Percentiles rank a stretch among this genome's conserved stretches.
Conservation (phyloP, 805 yeast genomes). For the Phaffomyces antillensis region DNA sequence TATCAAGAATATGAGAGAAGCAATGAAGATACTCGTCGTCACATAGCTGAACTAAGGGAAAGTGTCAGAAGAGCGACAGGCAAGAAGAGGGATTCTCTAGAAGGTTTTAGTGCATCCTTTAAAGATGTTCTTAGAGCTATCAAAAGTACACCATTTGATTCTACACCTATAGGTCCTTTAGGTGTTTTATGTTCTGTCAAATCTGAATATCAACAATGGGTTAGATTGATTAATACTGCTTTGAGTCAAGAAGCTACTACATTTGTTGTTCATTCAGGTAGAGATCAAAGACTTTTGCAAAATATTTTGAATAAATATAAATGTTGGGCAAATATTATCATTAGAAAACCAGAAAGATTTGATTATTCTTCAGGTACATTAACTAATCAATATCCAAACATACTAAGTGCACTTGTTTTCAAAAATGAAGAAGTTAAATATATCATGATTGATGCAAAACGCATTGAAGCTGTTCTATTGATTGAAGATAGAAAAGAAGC, state of each 20-base stretch:
- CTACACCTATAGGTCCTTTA: slow-evolving; percentile 72
- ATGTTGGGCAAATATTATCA: slow-evolving; percentile 35
- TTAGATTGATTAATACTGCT: slow-evolving; percentile 49
- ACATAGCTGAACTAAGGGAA: slow-evolving; percentile 1
- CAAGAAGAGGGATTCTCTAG: slow-evolving; percentile 9
- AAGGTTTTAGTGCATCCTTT: neutral
- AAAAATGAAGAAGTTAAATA: slow-evolving; percentile 48
- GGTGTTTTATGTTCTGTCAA: slow-evolving; percentile 57
- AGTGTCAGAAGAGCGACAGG: neutral
- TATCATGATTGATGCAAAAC: slow-evolving; percentile 54
- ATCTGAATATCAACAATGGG: slow-evolving; percentile 47
- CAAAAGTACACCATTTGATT: slow-evolving; percentile 32
- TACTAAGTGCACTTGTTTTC: slow-evolving; percentile 57
- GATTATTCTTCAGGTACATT: slow-evolving; percentile 44
- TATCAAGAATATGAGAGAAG: slow-evolving; percentile 4
- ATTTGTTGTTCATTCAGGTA: slow-evolving; percentile 58
- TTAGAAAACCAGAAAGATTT: slow-evolving; percentile 51
- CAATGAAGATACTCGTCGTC: slow-evolving; percentile 6
- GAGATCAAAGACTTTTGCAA: slow-evolving; percentile 46
- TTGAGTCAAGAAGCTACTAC: slow-evolving; percentile 46
- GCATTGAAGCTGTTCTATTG: slow-evolving; percentile 53
- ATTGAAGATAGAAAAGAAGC: slow-evolving; percentile 47
- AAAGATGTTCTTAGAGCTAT: slow-evolving; percentile 5
- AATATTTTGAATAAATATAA: slow-evolving; percentile 27
- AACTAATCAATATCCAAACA: slow-evolving; percentile 31